Percentiles rank a stretch among this genome's conserved stretches.
These are phyloP conservation scores for Ehretia macrophylla DNA, from an alignment of 257 asterid species.

Conservation along the genomic window DNA sequence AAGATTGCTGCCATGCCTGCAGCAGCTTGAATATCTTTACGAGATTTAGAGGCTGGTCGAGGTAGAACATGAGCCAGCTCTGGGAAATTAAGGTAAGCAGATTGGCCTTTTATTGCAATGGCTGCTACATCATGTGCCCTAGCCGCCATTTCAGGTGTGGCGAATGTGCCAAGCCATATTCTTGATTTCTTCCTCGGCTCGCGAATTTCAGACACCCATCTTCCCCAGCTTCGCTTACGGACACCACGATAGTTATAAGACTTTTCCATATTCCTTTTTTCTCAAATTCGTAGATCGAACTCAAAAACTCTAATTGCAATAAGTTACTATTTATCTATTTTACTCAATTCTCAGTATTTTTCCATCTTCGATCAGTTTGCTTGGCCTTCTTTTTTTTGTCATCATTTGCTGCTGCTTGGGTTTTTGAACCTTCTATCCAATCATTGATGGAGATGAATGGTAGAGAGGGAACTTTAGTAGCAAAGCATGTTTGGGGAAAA, in stretches of 20 bases:
- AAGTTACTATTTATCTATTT: too few species aligned
- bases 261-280: too few species aligned
- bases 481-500: too few species aligned
- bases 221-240: constrained; percentile 55
- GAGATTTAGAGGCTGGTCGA: constrained; percentile 28
- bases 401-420: too few species aligned
- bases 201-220: constrained; percentile 53
- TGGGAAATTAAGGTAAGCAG: constrained; percentile 47
- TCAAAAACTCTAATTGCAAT: too few species aligned
- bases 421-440: too few species aligned
- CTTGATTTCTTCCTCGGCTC: constrained; percentile 51
- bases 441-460: too few species aligned
- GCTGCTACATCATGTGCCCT: constrained; percentile 53
- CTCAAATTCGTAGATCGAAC: too few species aligned
- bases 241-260: constrained; percentile 72
- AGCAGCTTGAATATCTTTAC: constrained; percentile 43
- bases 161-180: constrained; percentile 47
- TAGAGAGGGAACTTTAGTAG: too few species aligned
- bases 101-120: constrained; percentile 36
- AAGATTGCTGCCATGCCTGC: constrained; percentile 39
- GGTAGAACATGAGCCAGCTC: constrained; percentile 28
- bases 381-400: too few species aligned
- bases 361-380: too few species aligned
- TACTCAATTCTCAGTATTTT: too few species aligned
- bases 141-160: constrained; percentile 52